A percentile compares a stretch with the other conserved stretches of the same genome.
phyloP scores from a whole-genome alignment of 306 rosid genomes.

The Datisca glomerata region DNA sequence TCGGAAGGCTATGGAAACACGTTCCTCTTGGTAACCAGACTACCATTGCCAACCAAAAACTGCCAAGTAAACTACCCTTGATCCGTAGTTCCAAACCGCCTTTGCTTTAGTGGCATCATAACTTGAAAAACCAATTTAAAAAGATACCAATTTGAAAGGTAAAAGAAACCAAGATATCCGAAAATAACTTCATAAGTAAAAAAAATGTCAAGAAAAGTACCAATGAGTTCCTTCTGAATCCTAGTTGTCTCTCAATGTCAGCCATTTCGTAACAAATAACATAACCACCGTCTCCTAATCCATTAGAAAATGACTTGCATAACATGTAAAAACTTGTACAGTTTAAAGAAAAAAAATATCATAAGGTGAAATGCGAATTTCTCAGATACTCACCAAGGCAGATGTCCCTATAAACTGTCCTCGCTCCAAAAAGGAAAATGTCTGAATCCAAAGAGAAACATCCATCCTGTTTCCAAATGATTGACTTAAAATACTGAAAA shows the following conservation, averaged over 20 bases:
- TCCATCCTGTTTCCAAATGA: slow-evolving; percentile 44
- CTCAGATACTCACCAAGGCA: slow-evolving; percentile 50
- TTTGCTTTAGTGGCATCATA: no score
- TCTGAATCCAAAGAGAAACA: slow-evolving; percentile 80
- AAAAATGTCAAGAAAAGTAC: slow-evolving; percentile 25
- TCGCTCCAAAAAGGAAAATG: slow-evolving; percentile 74
- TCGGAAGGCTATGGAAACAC: no score
- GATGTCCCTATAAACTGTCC: slow-evolving; percentile 71
- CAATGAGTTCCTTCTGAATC: slow-evolving; percentile 78
- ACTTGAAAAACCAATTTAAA: no score
- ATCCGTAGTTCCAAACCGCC: no score
- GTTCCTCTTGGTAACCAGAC: no score
- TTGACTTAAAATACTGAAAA: slow-evolving; percentile 3
- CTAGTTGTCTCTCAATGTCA: slow-evolving; percentile 58
- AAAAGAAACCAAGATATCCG: no score
- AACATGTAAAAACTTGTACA: slow-evolving; percentile 6
- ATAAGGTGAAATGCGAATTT: background rate
- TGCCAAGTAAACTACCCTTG: no score
- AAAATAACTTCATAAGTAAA: no score
- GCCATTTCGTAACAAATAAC: slow-evolving; percentile 68
- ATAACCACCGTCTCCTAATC: slow-evolving; percentile 63
- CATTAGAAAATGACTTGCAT: slow-evolving; percentile 16
- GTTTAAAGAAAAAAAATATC: background rate
- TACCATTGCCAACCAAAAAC: no score
- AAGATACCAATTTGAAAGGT: no score